Evolutionary conservation across 345 rosid genomes (phyloP).

Genomic region (Geranium brycei): DNA sequence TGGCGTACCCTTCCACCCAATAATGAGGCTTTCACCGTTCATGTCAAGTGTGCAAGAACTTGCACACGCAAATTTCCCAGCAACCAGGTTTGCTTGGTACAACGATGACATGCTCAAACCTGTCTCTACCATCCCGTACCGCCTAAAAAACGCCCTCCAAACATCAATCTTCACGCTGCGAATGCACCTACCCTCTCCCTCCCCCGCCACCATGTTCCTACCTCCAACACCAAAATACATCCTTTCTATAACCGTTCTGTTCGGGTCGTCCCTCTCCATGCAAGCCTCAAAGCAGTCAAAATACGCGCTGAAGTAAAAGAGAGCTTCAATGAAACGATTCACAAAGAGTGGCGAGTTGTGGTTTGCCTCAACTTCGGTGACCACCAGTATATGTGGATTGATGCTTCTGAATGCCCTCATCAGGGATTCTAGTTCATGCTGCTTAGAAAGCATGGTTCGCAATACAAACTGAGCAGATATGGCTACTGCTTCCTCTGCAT

Average conservation of each 20-base stretch:
- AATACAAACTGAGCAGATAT: conserved; percentile 10
- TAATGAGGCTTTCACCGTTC: conserved; percentile 17
- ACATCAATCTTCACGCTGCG: conserved; percentile 17
- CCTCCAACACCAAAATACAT: conserved; percentile 8
- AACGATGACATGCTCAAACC: conserved; percentile 17
- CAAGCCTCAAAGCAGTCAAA: conserved; percentile 23
- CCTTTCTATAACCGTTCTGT: conserved; percentile 6
- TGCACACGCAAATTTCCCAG: conserved; percentile 12
- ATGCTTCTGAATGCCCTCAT: conserved; percentile 14
- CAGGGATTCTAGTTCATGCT: conserved; percentile 11
- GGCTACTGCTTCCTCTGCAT: conserved; percentile 22
- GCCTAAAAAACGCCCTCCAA: conserved; percentile 20
- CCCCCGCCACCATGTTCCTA: conserved; percentile 15
- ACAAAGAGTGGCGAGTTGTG: conserved; percentile 16
- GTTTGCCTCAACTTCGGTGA: conserved; percentile 16
- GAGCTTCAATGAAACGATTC: conserved; percentile 13
- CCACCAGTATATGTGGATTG: conserved; percentile 17
- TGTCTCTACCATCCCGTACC: conserved; percentile 19
- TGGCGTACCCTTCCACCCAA: conserved; percentile 27
- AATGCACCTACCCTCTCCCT: conserved; percentile 20
- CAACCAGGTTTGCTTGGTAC: conserved; percentile 17
- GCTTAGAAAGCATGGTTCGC: conserved; percentile 3
- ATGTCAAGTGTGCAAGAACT: conserved; percentile 16
- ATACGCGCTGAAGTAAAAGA: conserved; percentile 14
- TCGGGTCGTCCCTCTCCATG: conserved; percentile 12